Conservation (phyloP, 345 rosid genomes). For the Bruguiera parviflora region DNA sequence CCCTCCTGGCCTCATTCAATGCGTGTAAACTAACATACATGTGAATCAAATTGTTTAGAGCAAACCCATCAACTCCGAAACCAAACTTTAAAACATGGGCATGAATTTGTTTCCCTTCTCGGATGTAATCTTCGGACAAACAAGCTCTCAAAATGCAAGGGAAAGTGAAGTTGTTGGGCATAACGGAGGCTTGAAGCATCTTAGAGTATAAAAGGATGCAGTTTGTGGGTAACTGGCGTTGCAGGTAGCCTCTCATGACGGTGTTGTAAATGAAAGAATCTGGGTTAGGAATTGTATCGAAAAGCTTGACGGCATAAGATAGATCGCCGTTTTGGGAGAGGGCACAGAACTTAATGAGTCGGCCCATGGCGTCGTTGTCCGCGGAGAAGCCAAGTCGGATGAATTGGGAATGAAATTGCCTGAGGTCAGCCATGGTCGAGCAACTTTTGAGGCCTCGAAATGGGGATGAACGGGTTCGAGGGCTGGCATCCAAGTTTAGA, state of each 20-base stretch:
- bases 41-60: conserved; percentile 40
- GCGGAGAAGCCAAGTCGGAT: conserved; percentile 40
- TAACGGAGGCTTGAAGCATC: conserved; percentile 28
- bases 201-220: conserved; percentile 32
- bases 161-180: conserved; percentile 40
- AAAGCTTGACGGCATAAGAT: conserved; percentile 34
- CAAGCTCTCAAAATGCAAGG: conserved; percentile 40
- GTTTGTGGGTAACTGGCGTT: conserved; percentile 13
- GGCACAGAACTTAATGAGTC: conserved; percentile 38
- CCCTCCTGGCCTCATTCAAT: conserved; percentile 37
- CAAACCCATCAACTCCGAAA: conserved; percentile 26
- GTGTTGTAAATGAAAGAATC: conserved; percentile 43
- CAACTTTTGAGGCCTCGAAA: conserved; percentile 25
- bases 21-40: conserved; percentile 35
- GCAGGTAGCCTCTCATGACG: conserved; percentile 28
- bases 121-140: conserved; percentile 15
- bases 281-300: conserved; percentile 34
- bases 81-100: conserved; percentile 45
- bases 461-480: not conserved
- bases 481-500: no score
- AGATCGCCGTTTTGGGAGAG: conserved; percentile 21
- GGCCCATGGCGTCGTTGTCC: conserved; percentile 33
- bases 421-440: conserved; percentile 33
- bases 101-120: conserved; percentile 39
- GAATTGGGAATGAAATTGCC: conserved; percentile 33